Base-by-base conservation (phyloP, 331 rosid genomes). In the Pyracantha coccinea region DNA sequence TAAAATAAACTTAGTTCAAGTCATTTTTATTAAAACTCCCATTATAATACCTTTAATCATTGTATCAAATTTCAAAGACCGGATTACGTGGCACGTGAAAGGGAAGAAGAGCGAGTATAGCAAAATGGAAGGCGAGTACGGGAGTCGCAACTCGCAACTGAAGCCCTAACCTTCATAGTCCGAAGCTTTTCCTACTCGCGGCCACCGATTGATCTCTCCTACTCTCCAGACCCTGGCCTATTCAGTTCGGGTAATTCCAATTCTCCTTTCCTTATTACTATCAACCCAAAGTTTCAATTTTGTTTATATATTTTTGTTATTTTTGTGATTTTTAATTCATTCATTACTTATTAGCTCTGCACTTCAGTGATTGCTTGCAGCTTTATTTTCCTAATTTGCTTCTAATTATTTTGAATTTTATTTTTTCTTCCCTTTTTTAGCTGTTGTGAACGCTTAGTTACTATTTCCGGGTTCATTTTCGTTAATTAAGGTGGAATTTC, bases 181-280 rank as follows among this genome's bases (percentile, higher is more conserved):
- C 35, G 24, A 16, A 44, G 5, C 65, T 66, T 16, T 66, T 9
- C 29, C 27, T 75, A 75, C 79, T 75, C 79, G 79, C 73, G 66
- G 32, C 35, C 35, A 38, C 35, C 24, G 53, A 20, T 66, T 65
- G 72, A 55, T 66, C 38, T 9, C 55, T 16, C 65, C 24, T 15
- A 14, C 64, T 15, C 38, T 14, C 54, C 24, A 11, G 32, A 38
- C 31, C 55, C 66, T 20, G 24, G 21, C 38, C 35, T 66, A 72
- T 57, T 21, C 70, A 50, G 19, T 75, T 33, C 79, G 35, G 32
- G 79, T 75, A 32, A 66, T 9, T 33, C 13, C 52, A 53, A 66
- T 32, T 65, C 64, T 27, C 38, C 19, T 75, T 23, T 2, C 16
- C n/a, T 50, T 75, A n/a, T 24, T 52, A 9, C 44, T 35, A 8